phyloP scores from a whole-genome alignment of 106 monocot species.

The Dioscorea alata region DNA sequence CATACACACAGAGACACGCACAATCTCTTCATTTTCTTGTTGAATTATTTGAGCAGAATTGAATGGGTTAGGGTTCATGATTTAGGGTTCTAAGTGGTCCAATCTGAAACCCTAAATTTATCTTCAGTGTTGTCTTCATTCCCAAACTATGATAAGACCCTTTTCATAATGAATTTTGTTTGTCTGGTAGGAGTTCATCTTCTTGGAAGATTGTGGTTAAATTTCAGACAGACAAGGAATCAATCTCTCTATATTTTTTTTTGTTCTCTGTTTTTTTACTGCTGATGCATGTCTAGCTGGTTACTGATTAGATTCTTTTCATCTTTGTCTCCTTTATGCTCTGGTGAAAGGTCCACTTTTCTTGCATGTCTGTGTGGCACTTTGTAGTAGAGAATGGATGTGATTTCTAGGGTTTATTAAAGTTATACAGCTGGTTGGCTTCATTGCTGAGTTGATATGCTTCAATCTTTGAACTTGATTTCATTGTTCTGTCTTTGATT shows the following conservation, averaged over 20 bases:
- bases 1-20: no score
- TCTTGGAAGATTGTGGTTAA: background rate
- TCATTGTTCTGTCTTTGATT: constrained; percentile 25
- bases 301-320: constrained; percentile 28
- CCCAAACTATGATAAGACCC: background rate
- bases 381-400: constrained; percentile 18
- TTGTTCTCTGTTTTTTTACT: background rate
- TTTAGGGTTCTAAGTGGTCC: background rate
- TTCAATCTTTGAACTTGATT: background rate
- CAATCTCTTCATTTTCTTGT: background rate
- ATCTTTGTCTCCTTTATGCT: constrained; percentile 44
- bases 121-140: background rate
- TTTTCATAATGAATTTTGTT: background rate
- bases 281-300: constrained; percentile 18
- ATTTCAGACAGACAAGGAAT: no score
- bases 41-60: background rate
- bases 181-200: background rate
- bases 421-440: constrained; percentile 36
- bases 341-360: constrained; percentile 47
- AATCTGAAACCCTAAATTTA: background rate
- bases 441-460: constrained; percentile 11
- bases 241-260: constrained; percentile 9
- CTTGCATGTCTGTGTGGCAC: constrained; percentile 24
- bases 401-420: constrained; percentile 18
- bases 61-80: background rate